Evolutionary conservation across 2,329 filamentous ascomycete genomes (phyloP).

Genomic region (Aspergillus thermomutatus): DNA sequence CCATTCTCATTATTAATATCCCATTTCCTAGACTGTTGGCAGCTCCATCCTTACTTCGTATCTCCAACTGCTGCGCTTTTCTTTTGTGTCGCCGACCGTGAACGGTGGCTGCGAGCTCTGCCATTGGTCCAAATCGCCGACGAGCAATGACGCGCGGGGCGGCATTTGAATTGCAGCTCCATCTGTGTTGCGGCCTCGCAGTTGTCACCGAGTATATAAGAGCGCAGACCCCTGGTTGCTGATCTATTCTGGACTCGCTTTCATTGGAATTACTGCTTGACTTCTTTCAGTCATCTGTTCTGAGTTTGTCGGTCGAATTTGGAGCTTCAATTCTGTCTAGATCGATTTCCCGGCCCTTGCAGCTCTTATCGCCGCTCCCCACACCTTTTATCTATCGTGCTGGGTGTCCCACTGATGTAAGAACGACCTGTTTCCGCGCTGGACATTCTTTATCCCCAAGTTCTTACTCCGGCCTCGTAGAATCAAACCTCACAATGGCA

Average conservation of each 20-base stretch:
- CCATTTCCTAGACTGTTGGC: too few relatives aligned
- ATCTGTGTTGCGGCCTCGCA: slow-evolving; percentile 13
- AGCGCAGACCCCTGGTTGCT: background rate
- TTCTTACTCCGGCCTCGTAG: background rate
- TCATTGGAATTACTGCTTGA: background rate
- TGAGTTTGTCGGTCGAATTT: background rate
- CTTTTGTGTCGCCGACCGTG: background rate
- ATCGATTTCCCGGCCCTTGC: background rate
- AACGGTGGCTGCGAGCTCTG: background rate
- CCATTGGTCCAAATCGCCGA: slow-evolving; percentile 27
- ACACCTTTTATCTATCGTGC: background rate
- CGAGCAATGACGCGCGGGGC: slow-evolving; percentile 21
- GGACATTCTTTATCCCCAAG: background rate
- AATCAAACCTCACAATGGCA: slow-evolving; percentile 28
- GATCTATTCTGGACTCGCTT: background rate
- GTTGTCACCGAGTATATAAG: slow-evolving; percentile 11
- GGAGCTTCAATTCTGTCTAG: background rate
- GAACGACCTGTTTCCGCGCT: background rate
- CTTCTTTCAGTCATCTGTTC: background rate
- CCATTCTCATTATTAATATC: background rate
- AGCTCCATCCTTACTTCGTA: background rate
- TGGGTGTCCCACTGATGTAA: background rate
- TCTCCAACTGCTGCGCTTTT: background rate
- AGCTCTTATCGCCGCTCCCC: background rate
- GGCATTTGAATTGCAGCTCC: slow-evolving; percentile 16